phyloP scores from a whole-genome alignment of 225 moss, liverwort and hornwort genomes.

The Physcomitrium patens region DNA sequence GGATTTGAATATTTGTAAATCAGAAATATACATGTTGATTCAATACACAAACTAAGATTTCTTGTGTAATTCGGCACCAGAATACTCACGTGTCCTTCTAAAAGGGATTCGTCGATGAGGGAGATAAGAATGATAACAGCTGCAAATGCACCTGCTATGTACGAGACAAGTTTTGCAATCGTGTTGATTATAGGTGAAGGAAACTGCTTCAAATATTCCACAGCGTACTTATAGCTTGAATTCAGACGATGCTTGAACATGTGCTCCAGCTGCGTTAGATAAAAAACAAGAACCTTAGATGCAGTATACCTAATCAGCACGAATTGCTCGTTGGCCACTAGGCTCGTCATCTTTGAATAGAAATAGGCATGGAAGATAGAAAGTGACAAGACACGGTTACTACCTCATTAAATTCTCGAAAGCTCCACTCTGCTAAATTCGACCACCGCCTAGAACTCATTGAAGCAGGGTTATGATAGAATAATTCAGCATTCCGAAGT shows the following conservation, averaged over 20 bases:
- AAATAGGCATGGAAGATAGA: constrained; percentile 2
- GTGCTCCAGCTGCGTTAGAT: constrained; percentile 80
- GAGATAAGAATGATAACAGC: constrained; percentile 88
- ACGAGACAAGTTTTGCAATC: constrained; percentile 93
- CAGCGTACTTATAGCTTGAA: constrained; percentile 88
- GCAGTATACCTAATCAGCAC: neutral
- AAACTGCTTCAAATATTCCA: constrained; percentile 97
- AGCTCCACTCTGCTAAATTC: constrained; percentile 93
- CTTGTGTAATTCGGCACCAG: constrained; percentile 16
- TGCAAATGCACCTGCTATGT: constrained; percentile 94
- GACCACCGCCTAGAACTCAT: constrained; percentile 96
- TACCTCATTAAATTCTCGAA: constrained; percentile 99
- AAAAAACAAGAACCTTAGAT: constrained; percentile 31
- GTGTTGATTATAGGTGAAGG: constrained; percentile 90
- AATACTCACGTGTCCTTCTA: constrained; percentile 83
- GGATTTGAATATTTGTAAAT: constrained; percentile 1
- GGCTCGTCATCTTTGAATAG: neutral
- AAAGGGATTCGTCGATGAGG: constrained; percentile 87
- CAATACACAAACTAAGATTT: neutral
- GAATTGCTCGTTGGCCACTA: constrained; percentile 19
- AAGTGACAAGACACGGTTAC: constrained; percentile 2
- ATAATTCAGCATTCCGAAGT: constrained; percentile 95
- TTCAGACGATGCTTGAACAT: constrained; percentile 92
- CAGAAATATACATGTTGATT: constrained; percentile 12
- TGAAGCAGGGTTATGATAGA: constrained; percentile 92